Base-by-base conservation (phyloP, 2,329 filamentous ascomycete genomes). In the Herpotrichia juniperi region DNA sequence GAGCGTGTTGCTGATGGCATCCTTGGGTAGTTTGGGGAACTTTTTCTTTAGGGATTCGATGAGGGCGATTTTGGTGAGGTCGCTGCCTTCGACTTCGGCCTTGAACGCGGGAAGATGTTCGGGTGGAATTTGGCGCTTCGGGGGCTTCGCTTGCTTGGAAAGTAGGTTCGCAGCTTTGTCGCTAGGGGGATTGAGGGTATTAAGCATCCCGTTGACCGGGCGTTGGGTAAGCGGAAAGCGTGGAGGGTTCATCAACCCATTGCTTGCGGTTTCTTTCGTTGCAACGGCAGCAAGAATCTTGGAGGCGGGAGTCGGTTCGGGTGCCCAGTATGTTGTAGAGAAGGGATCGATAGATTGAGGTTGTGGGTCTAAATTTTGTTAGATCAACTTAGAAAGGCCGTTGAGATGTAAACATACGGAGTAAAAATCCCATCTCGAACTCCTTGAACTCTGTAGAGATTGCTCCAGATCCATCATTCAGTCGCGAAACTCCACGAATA, bases 271-370 rank as follows among this genome's bases (percentile, higher is more conserved):
- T 7, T 58, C 61, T 51, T 59, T 69, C 25, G 21, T 61, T 22
- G 59, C 11, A 44, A 51, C 39, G 16, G 52, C 24, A 8, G 43
- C 17, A 1, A 58, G 19, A 26, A 57, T 25, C 28, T 24, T 40
- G 37, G 56, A 46, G 25, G 53, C 50, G 30, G 55, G 37, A 14
- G 59, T 37, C 31, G 67, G 64, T 2, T 72, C 63, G 9, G 69
- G 65, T 7, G 73, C 71, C 94, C 94, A 97, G 73, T 97, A 97
- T 0, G 79, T 73, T 0, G 85, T 85, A 0, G 91, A 93, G 68
- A 93, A 96, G 0, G 94, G 94, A 66, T 99, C 87, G 58, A 99
- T 93, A 7, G 86, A 74, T 71, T 85, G 75, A 48, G 73, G 68
- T 45, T 77, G 70, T 4, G 75, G 69, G 44, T 81, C 80, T 73